phyloP scores from a whole-genome alignment of 2,329 filamentous ascomycete species.

The Calcarisporium arbuscula region DNA sequence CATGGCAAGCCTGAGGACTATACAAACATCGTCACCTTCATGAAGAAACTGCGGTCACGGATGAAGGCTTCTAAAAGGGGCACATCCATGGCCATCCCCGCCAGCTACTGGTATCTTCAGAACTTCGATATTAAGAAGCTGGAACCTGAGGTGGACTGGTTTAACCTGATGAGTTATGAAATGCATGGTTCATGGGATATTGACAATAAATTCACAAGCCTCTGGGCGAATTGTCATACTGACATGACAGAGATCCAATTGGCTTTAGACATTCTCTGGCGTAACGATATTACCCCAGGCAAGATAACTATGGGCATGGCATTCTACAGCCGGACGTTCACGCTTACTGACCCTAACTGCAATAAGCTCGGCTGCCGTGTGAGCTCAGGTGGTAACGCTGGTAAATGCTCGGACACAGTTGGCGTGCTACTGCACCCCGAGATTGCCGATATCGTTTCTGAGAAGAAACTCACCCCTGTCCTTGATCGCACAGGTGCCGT shows the following conservation, averaged over 20 bases:
- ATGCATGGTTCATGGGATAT: slow-evolving; percentile 33
- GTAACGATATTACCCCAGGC: slow-evolving; percentile 30
- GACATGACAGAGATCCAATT: slow-evolving; percentile 39
- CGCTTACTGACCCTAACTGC: neutral
- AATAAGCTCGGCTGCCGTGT: neutral
- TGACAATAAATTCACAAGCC: slow-evolving; percentile 17
- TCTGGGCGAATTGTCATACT: slow-evolving; percentile 27
- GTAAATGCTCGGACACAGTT: neutral
- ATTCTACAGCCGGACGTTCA: neutral
- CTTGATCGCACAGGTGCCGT: neutral
- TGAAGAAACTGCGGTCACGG: slow-evolving; percentile 13
- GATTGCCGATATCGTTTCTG: neutral
- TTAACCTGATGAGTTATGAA: slow-evolving; percentile 39
- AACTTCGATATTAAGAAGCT: slow-evolving; percentile 18
- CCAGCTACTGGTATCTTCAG: slow-evolving; percentile 21
- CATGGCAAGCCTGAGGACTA: slow-evolving; percentile 15
- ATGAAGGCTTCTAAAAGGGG: slow-evolving; percentile 6
- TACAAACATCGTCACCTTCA: slow-evolving; percentile 14
- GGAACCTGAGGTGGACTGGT: slow-evolving; percentile 24
- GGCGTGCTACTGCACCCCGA: neutral
- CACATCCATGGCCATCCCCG: slow-evolving; percentile 19
- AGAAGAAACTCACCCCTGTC: neutral
- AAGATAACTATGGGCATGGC: neutral
- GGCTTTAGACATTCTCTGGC: slow-evolving; percentile 39
- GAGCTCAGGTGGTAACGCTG: neutral